These are phyloP conservation scores for Mycena belliarum DNA, from an alignment of 768 basidiomycete genomes.

Conservation along the genomic window DNA sequence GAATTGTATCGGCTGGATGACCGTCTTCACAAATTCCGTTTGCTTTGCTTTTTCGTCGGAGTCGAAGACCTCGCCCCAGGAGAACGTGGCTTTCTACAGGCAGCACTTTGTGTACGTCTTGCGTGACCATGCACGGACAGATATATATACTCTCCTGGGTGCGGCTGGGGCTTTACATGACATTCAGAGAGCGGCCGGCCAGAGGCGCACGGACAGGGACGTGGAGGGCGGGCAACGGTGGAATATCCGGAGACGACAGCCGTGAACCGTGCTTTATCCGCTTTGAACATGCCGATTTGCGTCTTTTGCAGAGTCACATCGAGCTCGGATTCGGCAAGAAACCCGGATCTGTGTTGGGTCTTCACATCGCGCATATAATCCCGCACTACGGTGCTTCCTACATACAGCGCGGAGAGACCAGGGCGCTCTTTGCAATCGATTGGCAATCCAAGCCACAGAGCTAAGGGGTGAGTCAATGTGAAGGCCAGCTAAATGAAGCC, in stretches of 20 bases:
- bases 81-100: neutral
- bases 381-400: neutral
- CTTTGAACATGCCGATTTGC: neutral
- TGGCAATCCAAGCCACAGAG: too few species aligned
- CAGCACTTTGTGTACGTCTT: neutral
- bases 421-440: too few species aligned
- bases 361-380: neutral
- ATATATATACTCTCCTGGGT: neutral
- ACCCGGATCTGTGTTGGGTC: too few species aligned
- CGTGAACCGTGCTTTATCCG: neutral
- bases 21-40: neutral
- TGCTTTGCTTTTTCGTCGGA: neutral
- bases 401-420: too few species aligned
- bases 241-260: neutral
- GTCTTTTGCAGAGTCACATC: too few species aligned
- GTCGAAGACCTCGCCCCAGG: neutral
- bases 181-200: neutral
- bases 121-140: neutral
- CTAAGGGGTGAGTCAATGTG: too few species aligned
- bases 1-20: neutral
- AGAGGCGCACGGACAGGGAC: neutral
- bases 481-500: neutral
- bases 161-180: neutral
- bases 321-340: neutral
- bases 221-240: neutral